Base-by-base conservation (phyloP, 257 asterid genomes). In the Fraxinus quadrangulata region DNA sequence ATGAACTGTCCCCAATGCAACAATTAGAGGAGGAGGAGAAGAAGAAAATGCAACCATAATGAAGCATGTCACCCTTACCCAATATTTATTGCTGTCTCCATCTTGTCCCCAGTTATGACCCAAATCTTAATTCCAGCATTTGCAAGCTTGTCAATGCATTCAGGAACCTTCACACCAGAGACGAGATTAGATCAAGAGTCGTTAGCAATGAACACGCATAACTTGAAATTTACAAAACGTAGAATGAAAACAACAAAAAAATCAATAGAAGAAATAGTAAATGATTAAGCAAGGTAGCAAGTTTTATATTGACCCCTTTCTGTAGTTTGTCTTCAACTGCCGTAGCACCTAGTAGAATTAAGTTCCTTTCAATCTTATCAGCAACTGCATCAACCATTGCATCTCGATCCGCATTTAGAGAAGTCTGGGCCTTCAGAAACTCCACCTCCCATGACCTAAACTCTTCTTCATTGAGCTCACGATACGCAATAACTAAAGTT, bases 261-360 rank as follows among this genome's bases (percentile, higher is more conserved):
- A 67, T 26, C 26, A 79, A 47, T 67, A 24, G 37, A 65, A 17
- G 47, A 59, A 51, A 31, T 79, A 23, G 54, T 47, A 69, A 49
- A 17, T 33, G 37, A 39, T 11, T 36, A 71, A 51, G 24, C 23
- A 70, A 77, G 63, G 45, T 67, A 67, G 66, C 54, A 66, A 85
- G 83, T 78, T 81, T 67, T 76, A 71, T 73, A 80, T 45, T 81
- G 67, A 95, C 99, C 97, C 98, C 99, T 82, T 89, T 90, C 80
- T 95, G 99, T 79, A 95, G 92, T 83, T 95, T 95, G 87, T 95
- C 99, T 81, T 95, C 99, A 5, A 95, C 96, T 66, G 98, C 99
- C n/a, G 99, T 95, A 71, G 96, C 96, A 71, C 99, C 99, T 31
- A 91, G 92, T 80, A 95, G 97, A 84, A 88, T 82, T 68, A 95